Conservation (phyloP, 768 basidiomycete genomes). For the Suillus tomentosus region DNA sequence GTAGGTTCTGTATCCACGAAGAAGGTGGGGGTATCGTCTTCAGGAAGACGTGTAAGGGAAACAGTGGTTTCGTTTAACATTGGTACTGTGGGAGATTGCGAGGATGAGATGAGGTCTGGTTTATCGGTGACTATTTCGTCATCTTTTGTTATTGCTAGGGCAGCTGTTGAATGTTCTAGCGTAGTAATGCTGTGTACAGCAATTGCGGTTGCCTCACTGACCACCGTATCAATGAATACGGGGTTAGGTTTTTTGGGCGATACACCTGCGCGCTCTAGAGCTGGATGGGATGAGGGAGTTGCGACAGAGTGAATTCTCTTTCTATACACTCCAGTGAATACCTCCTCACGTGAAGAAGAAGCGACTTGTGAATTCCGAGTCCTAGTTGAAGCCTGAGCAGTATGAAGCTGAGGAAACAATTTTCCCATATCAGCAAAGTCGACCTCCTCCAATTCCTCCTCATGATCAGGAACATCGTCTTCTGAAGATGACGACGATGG, state of each 20-base stretch:
- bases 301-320: not conserved
- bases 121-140: not conserved
- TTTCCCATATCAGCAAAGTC: slow-evolving; percentile 65
- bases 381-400: slow-evolving; percentile 14
- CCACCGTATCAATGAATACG: not conserved
- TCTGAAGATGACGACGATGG: slow-evolving; percentile 34
- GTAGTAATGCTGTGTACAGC: not conserved
- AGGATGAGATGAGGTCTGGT: not conserved
- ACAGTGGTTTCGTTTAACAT: not conserved
- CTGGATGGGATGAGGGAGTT: not conserved
- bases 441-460: slow-evolving; percentile 54
- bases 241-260: not conserved
- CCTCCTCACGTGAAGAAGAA: slow-evolving; percentile 27
- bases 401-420: slow-evolving; percentile 45
- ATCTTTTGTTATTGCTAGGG: not conserved
- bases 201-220: not conserved
- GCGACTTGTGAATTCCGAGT: not conserved
- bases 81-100: not conserved
- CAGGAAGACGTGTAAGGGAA: not conserved
- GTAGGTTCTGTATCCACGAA: slow-evolving; percentile 46
- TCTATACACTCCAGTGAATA: slow-evolving; percentile 41
- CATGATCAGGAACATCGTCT: slow-evolving; percentile 19
- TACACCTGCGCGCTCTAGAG: no score
- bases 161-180: not conserved
- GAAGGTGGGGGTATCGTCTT: slow-evolving; percentile 18